Base-by-base conservation (phyloP, 306 rosid species). In the Cicer chorassanicum region DNA sequence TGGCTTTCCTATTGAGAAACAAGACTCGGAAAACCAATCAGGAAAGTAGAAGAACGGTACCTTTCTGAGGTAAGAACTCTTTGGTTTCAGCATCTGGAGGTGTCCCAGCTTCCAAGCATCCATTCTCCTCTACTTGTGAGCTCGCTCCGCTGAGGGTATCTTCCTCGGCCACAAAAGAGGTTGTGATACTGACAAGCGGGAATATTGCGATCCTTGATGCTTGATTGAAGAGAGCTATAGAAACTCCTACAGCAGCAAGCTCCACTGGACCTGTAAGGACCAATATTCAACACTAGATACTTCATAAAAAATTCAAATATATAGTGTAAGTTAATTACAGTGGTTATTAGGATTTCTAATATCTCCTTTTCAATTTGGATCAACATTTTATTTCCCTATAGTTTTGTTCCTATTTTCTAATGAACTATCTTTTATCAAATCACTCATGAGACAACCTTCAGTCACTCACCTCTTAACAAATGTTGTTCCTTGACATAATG, bases 151-250 rank as follows among this genome's bases (percentile, higher is more conserved):
- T 81, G 2, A 86, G 72, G 56, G 89, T 42, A 72, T 91, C 98
- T 88, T 93, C 98, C 86, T 93, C 98, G 1, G 98, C 98, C 72
- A 93, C 98, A 65, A 93, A 93, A 77, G 98, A 93, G 45, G 98
- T 91, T 7, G 97, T 93, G 82, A 91, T 87, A 79, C 97, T 93
- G 48, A 93, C 98, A 18, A 93, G 96, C 0, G 98, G 98, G 65
- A 93, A 93, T 71, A 93, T 93, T 14, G 97, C 92, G 1, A 93
- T 90, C 78, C 96, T 77, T 19, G 98, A 93, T 16, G 78, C 96
- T 83, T 93, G 98, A 83, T 93, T 93, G 81, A 93, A 93, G 73
- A 93, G 80, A 69, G 97, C 97, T 83, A 93, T 93, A 4, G 98
- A 89, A 83, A 93, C 97, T 55, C 98, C 98, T 49, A 93, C 98